phyloP scores from a whole-genome alignment of 2,329 filamentous ascomycete species.

The Thermothelomyces thermophilus region DNA sequence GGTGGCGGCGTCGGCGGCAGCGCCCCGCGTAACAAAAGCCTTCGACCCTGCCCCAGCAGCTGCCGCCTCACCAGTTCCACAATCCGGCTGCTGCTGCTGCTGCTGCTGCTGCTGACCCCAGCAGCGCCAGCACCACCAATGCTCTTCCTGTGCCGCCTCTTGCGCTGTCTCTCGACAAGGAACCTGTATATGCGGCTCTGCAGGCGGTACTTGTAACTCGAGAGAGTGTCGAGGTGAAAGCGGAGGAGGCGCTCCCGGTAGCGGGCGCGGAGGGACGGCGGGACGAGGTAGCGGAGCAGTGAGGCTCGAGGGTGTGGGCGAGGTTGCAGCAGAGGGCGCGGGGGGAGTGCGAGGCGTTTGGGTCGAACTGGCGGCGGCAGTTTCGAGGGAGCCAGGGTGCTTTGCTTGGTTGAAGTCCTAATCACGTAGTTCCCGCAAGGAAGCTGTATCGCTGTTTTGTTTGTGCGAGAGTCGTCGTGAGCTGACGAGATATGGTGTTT shows the following conservation, averaged over 20 bases:
- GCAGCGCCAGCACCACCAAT: slow-evolving; percentile 26
- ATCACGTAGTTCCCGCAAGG: not conserved
- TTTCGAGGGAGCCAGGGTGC: slow-evolving; percentile 9
- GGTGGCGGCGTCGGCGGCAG: too few species aligned
- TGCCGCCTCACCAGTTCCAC: slow-evolving; percentile 1
- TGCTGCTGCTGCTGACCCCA: too few species aligned
- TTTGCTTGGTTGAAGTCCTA: not conserved
- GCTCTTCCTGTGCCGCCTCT: slow-evolving; percentile 38
- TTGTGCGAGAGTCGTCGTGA: too few species aligned
- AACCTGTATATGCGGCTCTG: slow-evolving; percentile 74
- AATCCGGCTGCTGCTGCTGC: not conserved
- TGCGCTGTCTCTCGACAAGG: slow-evolving; percentile 56
- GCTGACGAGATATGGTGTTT: too few species aligned
- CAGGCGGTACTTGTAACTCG: slow-evolving; percentile 60
- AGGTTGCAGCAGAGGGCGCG: slow-evolving; percentile 31
- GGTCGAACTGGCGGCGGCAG: not conserved
- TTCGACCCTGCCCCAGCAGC: not conserved
- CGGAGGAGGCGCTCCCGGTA: slow-evolving; percentile 60
- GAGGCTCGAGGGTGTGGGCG: slow-evolving; percentile 39
- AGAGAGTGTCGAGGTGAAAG: slow-evolving; percentile 70
- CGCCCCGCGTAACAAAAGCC: not conserved
- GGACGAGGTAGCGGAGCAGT: slow-evolving; percentile 62
- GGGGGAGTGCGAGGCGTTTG: slow-evolving; percentile 32
- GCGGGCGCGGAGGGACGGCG: slow-evolving; percentile 52
- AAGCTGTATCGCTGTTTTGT: not conserved